Evolutionary conservation across 1,284 basidiomycete genomes (phyloP).

Genomic region (Termitomyces sp.): DNA sequence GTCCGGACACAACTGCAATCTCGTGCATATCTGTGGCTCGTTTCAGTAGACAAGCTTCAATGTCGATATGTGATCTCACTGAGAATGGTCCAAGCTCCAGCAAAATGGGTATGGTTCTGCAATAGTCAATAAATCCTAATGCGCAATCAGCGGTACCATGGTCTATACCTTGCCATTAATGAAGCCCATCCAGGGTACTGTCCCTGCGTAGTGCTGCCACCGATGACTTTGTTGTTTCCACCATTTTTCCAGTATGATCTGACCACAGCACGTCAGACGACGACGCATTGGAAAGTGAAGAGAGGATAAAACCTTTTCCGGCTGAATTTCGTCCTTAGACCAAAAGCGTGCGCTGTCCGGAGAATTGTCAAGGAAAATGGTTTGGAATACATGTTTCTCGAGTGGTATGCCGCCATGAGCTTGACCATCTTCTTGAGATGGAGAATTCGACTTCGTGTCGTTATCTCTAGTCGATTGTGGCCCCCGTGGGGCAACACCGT

Average conservation of each 20-base stretch:
- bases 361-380: conserved; percentile 56
- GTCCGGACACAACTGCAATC: conserved; percentile 54
- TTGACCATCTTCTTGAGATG: not conserved
- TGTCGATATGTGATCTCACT: conserved; percentile 10
- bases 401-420: conserved; percentile 18
- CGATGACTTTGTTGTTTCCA: conserved; percentile 61
- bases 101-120: conserved; percentile 37
- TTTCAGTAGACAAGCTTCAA: not conserved
- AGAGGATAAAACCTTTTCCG: conserved; percentile 31
- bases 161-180: conserved; percentile 48
- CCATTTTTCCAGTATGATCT: conserved; percentile 51
- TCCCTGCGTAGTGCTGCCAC: conserved; percentile 53
- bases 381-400: conserved; percentile 54
- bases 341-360: conserved; percentile 41
- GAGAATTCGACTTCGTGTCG: conserved; percentile 1
- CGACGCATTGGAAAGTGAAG: not conserved
- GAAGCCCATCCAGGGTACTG: conserved; percentile 58
- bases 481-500: conserved; percentile 18
- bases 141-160: not conserved
- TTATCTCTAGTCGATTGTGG: not conserved
- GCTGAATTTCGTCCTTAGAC: conserved; percentile 46
- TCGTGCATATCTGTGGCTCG: conserved; percentile 46
- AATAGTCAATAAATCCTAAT: not conserved
- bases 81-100: conserved; percentile 29
- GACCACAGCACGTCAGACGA: not conserved